Evolutionary conservation across 2,329 filamentous ascomycete species (phyloP).

Genomic region (Phaeosphaeriaceae sp.): DNA sequence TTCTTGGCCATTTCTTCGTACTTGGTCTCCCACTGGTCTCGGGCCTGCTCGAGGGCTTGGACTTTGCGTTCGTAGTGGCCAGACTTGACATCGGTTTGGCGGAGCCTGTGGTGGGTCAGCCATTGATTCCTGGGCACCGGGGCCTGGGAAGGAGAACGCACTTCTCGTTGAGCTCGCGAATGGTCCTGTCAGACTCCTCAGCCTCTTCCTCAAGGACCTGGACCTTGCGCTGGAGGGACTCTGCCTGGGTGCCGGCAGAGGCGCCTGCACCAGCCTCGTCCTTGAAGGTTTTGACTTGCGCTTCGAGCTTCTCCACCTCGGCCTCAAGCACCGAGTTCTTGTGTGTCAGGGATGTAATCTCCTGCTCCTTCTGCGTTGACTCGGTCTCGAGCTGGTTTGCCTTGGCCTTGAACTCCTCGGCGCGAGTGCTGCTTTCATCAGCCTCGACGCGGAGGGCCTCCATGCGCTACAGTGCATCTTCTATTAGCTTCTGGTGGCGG

Average conservation of each 20-base stretch:
- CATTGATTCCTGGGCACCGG: slow-evolving; percentile 3
- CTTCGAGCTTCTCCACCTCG: slow-evolving; percentile 93
- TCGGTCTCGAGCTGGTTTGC: slow-evolving; percentile 94
- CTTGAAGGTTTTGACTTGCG: slow-evolving; percentile 84
- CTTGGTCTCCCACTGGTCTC: slow-evolving; percentile 95
- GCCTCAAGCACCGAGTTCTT: slow-evolving; percentile 89
- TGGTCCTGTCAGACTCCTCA: slow-evolving; percentile 93
- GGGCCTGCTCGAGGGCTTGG: slow-evolving; percentile 88
- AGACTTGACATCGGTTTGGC: slow-evolving; percentile 98
- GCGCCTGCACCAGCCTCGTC: slow-evolving; percentile 80
- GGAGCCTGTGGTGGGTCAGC: slow-evolving; percentile 69
- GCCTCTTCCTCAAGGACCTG: slow-evolving; percentile 98
- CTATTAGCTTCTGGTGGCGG: slow-evolving; percentile 27
- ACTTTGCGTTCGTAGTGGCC: slow-evolving; percentile 99
- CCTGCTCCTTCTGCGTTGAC: slow-evolving; percentile 95
- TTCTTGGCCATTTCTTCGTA: slow-evolving; percentile 98
- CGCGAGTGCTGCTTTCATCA: slow-evolving; percentile 80
- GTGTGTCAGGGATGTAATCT: slow-evolving; percentile 95
- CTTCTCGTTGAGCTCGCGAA: slow-evolving; percentile 99
- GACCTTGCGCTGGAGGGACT: slow-evolving; percentile 87
- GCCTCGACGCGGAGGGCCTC: slow-evolving; percentile 91
- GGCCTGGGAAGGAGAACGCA: slow-evolving; percentile 66
- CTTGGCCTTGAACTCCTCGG: slow-evolving; percentile 84
- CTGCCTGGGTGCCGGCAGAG: slow-evolving; percentile 86
- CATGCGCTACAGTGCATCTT: slow-evolving; percentile 74